These are phyloP conservation scores for Botrytis aclada DNA, from an alignment of 2,329 filamentous ascomycete species.

Conservation along the genomic window DNA sequence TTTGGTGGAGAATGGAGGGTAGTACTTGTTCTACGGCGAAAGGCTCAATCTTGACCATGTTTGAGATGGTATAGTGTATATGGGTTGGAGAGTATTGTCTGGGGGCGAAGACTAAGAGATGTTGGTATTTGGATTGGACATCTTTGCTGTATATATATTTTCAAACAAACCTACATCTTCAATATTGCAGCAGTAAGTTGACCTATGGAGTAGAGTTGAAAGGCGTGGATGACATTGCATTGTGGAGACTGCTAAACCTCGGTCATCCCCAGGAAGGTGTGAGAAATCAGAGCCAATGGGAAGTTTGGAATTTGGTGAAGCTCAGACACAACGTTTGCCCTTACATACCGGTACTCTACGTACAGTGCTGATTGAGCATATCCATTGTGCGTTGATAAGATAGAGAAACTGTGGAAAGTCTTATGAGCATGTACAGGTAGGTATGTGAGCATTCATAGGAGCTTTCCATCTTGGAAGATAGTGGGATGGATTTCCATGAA, in stretches of 20 bases:
- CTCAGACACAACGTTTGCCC: neutral
- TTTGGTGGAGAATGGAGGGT: neutral
- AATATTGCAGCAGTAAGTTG: neutral
- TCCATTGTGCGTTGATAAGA: neutral
- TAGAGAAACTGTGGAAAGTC: neutral
- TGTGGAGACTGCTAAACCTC: constrained; percentile 1
- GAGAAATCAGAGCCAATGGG: neutral
- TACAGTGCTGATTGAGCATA: neutral
- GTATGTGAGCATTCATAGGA: neutral
- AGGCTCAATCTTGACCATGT: constrained; percentile 56
- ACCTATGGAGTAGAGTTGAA: neutral
- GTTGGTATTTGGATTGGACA: constrained; percentile 20
- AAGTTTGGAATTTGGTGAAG: neutral
- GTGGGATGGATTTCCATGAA: neutral
- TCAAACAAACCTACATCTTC: constrained; percentile 22
- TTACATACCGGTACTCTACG: neutral
- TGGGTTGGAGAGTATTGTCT: constrained; percentile 1
- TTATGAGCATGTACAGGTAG: too few relatives aligned
- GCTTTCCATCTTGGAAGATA: neutral
- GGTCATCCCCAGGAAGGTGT: neutral
- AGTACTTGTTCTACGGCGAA: constrained; percentile 68
- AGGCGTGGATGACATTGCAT: neutral
- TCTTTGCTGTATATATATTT: constrained; percentile 3
- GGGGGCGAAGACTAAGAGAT: neutral
- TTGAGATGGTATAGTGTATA: constrained; percentile 12